Percentiles rank a stretch among this genome's conserved stretches.
These are phyloP conservation scores for Thymus quinquecostatus DNA, from an alignment of 257 asterid species.

Conservation along the genomic window DNA sequence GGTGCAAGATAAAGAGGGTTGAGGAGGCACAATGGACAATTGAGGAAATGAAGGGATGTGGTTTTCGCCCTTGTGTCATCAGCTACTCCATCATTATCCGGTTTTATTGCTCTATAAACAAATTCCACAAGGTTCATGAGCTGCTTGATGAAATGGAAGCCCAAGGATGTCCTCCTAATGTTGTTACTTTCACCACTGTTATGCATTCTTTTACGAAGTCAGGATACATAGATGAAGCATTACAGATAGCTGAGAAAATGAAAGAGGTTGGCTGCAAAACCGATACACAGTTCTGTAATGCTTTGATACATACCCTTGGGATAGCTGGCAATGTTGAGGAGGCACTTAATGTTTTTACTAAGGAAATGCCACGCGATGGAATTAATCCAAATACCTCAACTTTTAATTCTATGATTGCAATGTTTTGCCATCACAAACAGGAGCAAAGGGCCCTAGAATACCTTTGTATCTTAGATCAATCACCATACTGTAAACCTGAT, in stretches of 20 bases:
- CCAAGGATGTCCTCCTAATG: conserved; percentile 49
- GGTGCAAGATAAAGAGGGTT: conserved; percentile 80
- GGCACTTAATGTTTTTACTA: conserved; percentile 54
- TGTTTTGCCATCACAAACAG: conserved; percentile 67
- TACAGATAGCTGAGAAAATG: conserved; percentile 61
- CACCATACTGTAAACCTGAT: conserved; percentile 74
- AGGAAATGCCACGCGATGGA: conserved; percentile 56
- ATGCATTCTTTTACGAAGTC: conserved; percentile 68
- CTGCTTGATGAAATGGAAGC: conserved; percentile 80
- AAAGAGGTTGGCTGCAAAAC: conserved; percentile 61
- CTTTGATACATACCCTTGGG: conserved; percentile 71
- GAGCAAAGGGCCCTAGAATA: conserved; percentile 54
- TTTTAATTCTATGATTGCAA: conserved; percentile 78
- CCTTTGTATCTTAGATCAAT: conserved; percentile 57
- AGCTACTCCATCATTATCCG: conserved; percentile 51
- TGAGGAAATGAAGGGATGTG: conserved; percentile 83
- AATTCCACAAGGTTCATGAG: conserved; percentile 58
- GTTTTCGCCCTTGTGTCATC: conserved; percentile 61
- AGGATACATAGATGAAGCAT: conserved; percentile 60
- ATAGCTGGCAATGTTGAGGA: conserved; percentile 52
- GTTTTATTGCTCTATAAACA: conserved; percentile 57
- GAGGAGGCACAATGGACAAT: conserved; percentile 96
- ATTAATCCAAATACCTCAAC: conserved; percentile 71
- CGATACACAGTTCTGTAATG: conserved; percentile 72
- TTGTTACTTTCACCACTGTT: conserved; percentile 59